These are phyloP conservation scores for Xerocomus amazonicus DNA, from an alignment of 1,284 basidiomycete species.

Conservation along the genomic window DNA sequence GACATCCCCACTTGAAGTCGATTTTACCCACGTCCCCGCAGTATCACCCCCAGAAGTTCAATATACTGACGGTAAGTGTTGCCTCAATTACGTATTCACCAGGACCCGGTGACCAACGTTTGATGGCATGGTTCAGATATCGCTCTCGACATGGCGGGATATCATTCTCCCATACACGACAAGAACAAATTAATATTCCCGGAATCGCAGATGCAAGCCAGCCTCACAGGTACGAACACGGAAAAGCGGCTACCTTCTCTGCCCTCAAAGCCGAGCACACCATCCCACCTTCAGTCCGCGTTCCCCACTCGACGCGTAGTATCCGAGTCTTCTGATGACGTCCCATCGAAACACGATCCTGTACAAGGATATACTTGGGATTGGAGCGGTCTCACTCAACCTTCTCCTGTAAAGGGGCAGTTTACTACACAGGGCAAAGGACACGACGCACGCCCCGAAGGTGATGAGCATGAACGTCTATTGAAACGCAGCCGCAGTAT, in stretches of 20 bases:
- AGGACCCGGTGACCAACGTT: not conserved
- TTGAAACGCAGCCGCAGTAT: slow-evolving; percentile 50
- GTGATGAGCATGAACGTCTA: slow-evolving; percentile 26
- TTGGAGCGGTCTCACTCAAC: slow-evolving; percentile 82
- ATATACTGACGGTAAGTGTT: slow-evolving; percentile 57
- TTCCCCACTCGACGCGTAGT: slow-evolving; percentile 25
- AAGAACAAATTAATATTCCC: slow-evolving; percentile 11
- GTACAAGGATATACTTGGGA: slow-evolving; percentile 78
- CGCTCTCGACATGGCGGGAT: slow-evolving; percentile 64
- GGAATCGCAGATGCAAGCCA: slow-evolving; percentile 5
- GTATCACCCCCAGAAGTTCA: slow-evolving; percentile 60
- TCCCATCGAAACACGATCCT: slow-evolving; percentile 13
- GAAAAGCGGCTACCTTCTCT: slow-evolving; percentile 23
- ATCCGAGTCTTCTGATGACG: slow-evolving; percentile 25
- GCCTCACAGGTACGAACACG: slow-evolving; percentile 3
- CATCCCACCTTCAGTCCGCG: slow-evolving; percentile 24
- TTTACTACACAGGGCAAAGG: slow-evolving; percentile 39
- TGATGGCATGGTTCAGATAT: slow-evolving; percentile 42
- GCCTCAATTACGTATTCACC: slow-evolving; percentile 27
- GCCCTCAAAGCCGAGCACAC: slow-evolving; percentile 11
- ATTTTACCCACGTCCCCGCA: slow-evolving; percentile 24
- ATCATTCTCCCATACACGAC: slow-evolving; percentile 46
- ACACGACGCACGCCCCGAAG: slow-evolving; percentile 18
- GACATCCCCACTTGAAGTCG: slow-evolving; percentile 21
- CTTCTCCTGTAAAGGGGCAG: slow-evolving; percentile 56